Evolutionary conservation across 2,329 filamentous ascomycete genomes (phyloP).

Genomic region (Curvularia sp.): DNA sequence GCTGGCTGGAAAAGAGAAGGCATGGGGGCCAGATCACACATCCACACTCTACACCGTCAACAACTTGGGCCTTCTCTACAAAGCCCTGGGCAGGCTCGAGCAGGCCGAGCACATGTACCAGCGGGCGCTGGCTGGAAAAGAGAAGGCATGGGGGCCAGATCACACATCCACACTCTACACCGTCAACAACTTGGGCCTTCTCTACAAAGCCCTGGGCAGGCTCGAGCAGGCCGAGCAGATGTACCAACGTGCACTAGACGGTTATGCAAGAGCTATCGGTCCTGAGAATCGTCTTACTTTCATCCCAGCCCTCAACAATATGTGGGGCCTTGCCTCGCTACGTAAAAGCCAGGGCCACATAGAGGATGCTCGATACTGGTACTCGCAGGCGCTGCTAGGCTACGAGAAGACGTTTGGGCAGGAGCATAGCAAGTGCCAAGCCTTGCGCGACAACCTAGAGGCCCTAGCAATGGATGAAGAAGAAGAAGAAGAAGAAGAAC

Average conservation of each 20-base stretch:
- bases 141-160: slow-evolving; percentile 16
- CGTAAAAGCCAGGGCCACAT: slow-evolving; percentile 6
- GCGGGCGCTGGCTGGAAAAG: slow-evolving; percentile 27
- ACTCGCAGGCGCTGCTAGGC: slow-evolving; percentile 16
- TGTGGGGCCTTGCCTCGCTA: background rate
- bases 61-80: slow-evolving; percentile 9
- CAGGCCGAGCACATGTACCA: slow-evolving; percentile 19
- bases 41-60: slow-evolving; percentile 21
- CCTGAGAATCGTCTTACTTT: background rate
- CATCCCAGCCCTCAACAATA: background rate
- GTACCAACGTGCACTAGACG: background rate
- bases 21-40: slow-evolving; percentile 17
- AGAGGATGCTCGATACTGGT: slow-evolving; percentile 20
- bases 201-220: background rate
- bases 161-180: background rate
- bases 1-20: slow-evolving; percentile 20
- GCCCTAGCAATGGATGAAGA: background rate
- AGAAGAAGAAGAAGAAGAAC: background rate
- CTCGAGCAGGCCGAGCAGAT: background rate
- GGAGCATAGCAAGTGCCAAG: background rate
- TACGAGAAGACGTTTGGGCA: slow-evolving; percentile 16
- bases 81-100: slow-evolving; percentile 1
- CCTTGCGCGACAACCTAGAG: slow-evolving; percentile 2
- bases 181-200: background rate
- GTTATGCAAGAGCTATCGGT: background rate